These are phyloP conservation scores for Juglanconis sp. DNA, from an alignment of 2,329 filamentous ascomycete genomes.

Conservation along the genomic window DNA sequence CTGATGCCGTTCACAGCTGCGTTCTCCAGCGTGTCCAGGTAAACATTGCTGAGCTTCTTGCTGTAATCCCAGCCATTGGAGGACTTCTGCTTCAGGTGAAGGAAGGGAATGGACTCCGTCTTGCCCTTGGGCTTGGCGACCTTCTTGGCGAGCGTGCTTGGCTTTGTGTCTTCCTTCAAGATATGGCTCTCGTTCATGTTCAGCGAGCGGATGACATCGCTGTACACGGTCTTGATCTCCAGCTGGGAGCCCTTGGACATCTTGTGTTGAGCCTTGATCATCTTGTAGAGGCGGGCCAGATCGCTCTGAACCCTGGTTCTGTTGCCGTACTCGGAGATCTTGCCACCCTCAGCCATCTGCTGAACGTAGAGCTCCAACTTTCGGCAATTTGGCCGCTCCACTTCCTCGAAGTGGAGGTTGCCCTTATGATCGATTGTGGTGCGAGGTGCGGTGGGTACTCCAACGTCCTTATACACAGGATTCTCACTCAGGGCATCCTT, in stretches of 20 bases:
- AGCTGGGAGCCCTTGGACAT: constrained; percentile 93
- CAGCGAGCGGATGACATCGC: constrained; percentile 88
- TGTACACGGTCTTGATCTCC: constrained; percentile 93
- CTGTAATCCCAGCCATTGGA: constrained; percentile 98
- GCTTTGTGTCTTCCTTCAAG: constrained; percentile 76
- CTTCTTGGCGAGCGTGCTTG: constrained; percentile 48
- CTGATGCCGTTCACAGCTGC: constrained; percentile 84
- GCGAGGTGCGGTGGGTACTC: constrained; percentile 83
- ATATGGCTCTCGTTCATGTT: constrained; percentile 99
- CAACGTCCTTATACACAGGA: constrained; percentile 95
- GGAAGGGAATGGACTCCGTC: constrained; percentile 94
- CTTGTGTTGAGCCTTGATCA: constrained; percentile 98
- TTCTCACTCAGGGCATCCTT: constrained; percentile 80
- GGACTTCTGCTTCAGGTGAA: constrained; percentile 92
- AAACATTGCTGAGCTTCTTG: constrained; percentile 93
- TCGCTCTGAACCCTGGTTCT: constrained; percentile 97
- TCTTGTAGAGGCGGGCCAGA: constrained; percentile 90
- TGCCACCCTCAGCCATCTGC: constrained; percentile 97
- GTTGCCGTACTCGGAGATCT: constrained; percentile 98
- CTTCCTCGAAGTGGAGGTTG: constrained; percentile 88
- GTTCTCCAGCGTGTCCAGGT: constrained; percentile 87
- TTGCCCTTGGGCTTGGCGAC: constrained; percentile 74
- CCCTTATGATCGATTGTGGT: constrained; percentile 91
- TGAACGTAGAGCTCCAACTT: constrained; percentile 98
- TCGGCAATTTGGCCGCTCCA: constrained; percentile 80